phyloP scores from a whole-genome alignment of 2,329 filamentous ascomycete species.

The Epichloe elymi region DNA sequence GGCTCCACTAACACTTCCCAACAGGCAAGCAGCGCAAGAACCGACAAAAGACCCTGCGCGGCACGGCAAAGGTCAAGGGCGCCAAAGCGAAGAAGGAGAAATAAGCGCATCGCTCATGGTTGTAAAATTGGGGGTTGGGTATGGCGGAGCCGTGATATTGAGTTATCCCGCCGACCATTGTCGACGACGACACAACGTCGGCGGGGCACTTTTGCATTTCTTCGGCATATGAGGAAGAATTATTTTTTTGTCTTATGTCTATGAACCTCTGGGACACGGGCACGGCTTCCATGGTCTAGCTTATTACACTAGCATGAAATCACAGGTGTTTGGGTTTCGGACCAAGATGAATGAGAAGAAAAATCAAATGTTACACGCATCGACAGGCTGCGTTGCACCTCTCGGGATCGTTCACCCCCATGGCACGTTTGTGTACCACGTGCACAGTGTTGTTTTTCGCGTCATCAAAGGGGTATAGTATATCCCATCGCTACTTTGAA shows the following conservation, averaged over 20 bases:
- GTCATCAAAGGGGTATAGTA: too few relatives aligned
- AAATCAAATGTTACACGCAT: background rate
- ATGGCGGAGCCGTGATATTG: conserved; percentile 15
- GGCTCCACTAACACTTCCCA: conserved; percentile 11
- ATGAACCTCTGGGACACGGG: conserved; percentile 14
- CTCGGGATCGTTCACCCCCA: too few relatives aligned
- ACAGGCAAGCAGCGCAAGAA: conserved; percentile 99
- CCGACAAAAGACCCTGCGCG: conserved; percentile 95
- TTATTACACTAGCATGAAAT: conserved; percentile 29
- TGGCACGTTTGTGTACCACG: too few relatives aligned
- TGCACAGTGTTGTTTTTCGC: too few relatives aligned
- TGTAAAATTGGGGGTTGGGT: conserved; percentile 20
- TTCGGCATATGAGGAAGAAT: conserved; percentile 4
- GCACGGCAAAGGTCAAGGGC: conserved; percentile 97
- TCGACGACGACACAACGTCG: background rate
- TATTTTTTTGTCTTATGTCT: conserved; percentile 9
- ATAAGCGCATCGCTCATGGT: conserved; percentile 39
- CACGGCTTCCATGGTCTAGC: conserved; percentile 17
- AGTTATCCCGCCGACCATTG: conserved; percentile 14
- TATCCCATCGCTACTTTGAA: background rate
- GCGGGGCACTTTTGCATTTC: conserved; percentile 14
- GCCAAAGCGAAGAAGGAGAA: conserved; percentile 89
- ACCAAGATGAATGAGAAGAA: conserved; percentile 12
- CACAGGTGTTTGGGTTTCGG: conserved; percentile 30
- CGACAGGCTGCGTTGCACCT: too few relatives aligned